phyloP scores from a whole-genome alignment of 2,329 filamentous ascomycete species.

The Spiromastix sp. region DNA sequence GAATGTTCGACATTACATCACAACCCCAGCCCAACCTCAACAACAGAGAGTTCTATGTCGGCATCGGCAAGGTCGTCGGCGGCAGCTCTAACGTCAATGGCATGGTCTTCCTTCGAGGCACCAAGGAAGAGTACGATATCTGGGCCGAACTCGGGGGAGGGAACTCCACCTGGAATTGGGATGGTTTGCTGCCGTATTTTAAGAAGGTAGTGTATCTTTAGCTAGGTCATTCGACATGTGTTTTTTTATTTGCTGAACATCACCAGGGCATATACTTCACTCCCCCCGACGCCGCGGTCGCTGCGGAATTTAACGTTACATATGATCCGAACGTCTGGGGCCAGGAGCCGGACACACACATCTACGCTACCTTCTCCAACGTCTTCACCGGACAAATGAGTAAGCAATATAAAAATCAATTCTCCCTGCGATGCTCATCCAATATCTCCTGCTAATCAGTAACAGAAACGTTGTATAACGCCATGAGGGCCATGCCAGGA shows the following conservation, averaged over 20 bases:
- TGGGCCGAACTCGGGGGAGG: constrained; percentile 35
- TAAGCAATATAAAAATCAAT: too few species aligned
- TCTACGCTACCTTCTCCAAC: background rate
- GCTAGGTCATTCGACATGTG: background rate
- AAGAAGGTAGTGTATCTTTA: constrained; percentile 20
- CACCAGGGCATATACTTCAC: background rate
- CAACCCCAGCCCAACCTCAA: constrained; percentile 16
- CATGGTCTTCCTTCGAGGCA: constrained; percentile 22
- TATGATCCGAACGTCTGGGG: constrained; percentile 4
- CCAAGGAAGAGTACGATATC: constrained; percentile 33
- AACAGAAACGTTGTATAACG: constrained; percentile 1
- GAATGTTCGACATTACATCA: constrained; percentile 20
- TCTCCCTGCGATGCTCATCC: too few species aligned
- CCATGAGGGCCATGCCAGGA: background rate
- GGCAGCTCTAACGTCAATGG: constrained; percentile 4
- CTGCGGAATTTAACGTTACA: constrained; percentile 2
- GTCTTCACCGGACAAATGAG: constrained; percentile 3
- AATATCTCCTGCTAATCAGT: too few species aligned
- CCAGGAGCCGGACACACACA: background rate
- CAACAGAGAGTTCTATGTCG: constrained; percentile 14
- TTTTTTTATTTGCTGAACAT: background rate
- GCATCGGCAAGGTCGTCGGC: constrained; percentile 16
- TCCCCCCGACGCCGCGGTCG: background rate
- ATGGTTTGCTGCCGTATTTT: constrained; percentile 37
- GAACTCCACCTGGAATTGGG: constrained; percentile 32